A percentile compares a stretch with the other conserved stretches of the same genome.
These are phyloP conservation scores for Rhazya stricta DNA, from an alignment of 257 asterid genomes.

Conservation along the genomic window DNA sequence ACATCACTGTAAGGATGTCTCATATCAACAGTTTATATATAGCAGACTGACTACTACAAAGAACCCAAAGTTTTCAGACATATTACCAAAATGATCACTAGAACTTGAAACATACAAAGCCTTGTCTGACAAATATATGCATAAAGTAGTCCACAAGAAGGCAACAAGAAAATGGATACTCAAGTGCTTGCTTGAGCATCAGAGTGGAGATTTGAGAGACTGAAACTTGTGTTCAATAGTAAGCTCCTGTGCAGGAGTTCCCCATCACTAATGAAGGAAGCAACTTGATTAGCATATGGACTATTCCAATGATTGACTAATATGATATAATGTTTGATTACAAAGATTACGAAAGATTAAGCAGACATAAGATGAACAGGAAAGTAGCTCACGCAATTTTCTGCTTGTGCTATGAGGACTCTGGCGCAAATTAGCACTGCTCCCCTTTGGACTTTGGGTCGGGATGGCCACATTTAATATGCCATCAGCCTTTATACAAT, in stretches of 20 bases:
- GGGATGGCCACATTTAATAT: neutral
- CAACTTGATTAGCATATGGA: neutral
- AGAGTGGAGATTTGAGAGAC: neutral
- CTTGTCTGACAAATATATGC: neutral
- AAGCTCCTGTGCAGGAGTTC: neutral
- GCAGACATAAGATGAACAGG: neutral
- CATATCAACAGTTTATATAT: neutral
- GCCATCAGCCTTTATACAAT: neutral
- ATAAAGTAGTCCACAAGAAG: neutral
- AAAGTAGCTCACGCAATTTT: neutral
- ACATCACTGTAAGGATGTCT: neutral
- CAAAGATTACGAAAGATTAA: neutral
- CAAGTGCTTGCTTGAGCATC: neutral
- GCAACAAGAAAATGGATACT: neutral
- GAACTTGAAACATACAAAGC: neutral
- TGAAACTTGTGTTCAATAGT: neutral
- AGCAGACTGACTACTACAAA: neutral
- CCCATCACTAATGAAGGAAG: neutral
- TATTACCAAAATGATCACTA: neutral
- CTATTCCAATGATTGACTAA: constrained; percentile 4
- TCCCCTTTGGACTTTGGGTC: neutral
- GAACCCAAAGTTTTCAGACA: neutral
- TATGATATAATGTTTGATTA: neutral
- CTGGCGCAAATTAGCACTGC: neutral
- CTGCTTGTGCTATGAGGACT: no score